A percentile compares a stretch with the other conserved stretches of the same genome.
Conservation (phyloP, 78 protist genomes). For the Dictyostelium brefeldianum region DNA sequence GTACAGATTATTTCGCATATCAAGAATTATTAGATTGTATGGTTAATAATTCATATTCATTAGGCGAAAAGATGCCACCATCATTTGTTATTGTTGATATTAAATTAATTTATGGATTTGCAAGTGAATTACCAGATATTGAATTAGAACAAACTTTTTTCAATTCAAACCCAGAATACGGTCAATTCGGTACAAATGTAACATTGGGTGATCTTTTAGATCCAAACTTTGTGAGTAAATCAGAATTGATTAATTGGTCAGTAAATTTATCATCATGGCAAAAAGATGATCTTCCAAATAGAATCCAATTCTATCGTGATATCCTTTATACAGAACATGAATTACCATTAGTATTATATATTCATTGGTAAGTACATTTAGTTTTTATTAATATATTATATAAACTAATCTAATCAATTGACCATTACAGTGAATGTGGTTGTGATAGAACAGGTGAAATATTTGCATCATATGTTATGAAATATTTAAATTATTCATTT, state of each 20-base stretch:
- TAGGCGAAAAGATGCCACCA: conserved; percentile 12
- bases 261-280: conserved; percentile 51
- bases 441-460: conserved; percentile 77
- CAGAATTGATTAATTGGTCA: neutral
- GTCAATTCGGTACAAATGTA: conserved; percentile 43
- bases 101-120: conserved; percentile 47
- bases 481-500: conserved; percentile 14
- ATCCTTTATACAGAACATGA: conserved; percentile 11
- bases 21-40: conserved; percentile 23
- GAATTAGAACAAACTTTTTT: conserved; percentile 52
- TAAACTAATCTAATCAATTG: neutral
- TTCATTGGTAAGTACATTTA: conserved; percentile 22
- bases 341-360: conserved; percentile 32
- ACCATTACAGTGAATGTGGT: conserved; percentile 24
- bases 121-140: conserved; percentile 24
- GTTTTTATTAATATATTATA: neutral
- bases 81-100: conserved; percentile 54
- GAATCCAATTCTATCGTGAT: conserved; percentile 38
- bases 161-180: conserved; percentile 30
- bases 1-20: conserved; percentile 35
- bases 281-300: conserved; percentile 50
- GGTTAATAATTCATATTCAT: neutral
- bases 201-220: conserved; percentile 58
- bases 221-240: conserved; percentile 14
- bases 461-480: conserved; percentile 55